phyloP scores from a whole-genome alignment of 176 grass and related monocot species.

The Alopecurus myosuroides region DNA sequence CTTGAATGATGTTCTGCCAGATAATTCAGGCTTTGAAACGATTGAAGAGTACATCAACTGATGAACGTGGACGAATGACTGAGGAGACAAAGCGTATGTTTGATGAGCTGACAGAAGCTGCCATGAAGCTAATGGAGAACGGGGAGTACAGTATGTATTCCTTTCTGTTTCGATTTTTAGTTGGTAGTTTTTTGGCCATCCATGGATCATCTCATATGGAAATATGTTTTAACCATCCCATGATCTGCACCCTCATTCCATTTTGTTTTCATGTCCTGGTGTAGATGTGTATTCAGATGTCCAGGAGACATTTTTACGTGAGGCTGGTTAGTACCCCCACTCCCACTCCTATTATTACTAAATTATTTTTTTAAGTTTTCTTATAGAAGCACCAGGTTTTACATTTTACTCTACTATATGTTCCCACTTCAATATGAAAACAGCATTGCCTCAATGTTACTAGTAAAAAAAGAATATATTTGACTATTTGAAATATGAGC shows the following conservation, averaged over 20 bases:
- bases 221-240: not conserved
- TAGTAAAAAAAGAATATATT: not conserved
- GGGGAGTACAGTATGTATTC: slow-evolving; percentile 70
- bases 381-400: not conserved
- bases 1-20: slow-evolving; percentile 23
- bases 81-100: slow-evolving; percentile 70
- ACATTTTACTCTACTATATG: not conserved
- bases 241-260: slow-evolving; percentile 6
- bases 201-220: not conserved
- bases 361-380: not conserved
- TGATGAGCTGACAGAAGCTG: slow-evolving; percentile 86
- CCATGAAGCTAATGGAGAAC: slow-evolving; percentile 97
- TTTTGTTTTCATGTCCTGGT: slow-evolving; percentile 27
- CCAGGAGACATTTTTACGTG: slow-evolving; percentile 70
- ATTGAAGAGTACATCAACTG: slow-evolving; percentile 67
- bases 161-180: slow-evolving; percentile 9
- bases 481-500: not conserved
- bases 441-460: not conserved
- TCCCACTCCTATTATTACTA: slow-evolving; percentile 2
- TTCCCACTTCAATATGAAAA: not conserved
- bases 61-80: slow-evolving; percentile 71
- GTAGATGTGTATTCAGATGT: slow-evolving; percentile 97
- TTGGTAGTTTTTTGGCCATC: not conserved
- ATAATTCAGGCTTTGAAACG: slow-evolving; percentile 90
- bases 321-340: slow-evolving; percentile 63